These are phyloP conservation scores for Alternaria alternata DNA, from an alignment of 2,329 filamentous ascomycete genomes.

Conservation along the genomic window DNA sequence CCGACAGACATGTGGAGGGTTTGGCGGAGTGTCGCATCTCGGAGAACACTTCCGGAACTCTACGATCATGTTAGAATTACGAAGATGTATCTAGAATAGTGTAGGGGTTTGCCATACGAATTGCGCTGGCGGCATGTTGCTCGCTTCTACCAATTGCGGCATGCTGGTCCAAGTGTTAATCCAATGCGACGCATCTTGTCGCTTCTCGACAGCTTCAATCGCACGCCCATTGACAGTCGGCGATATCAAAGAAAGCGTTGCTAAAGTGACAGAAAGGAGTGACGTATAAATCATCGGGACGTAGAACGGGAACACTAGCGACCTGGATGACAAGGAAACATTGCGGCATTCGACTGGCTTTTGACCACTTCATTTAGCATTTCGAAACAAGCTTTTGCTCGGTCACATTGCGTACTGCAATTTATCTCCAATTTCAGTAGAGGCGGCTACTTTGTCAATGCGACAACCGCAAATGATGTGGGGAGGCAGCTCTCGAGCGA, in stretches of 20 bases:
- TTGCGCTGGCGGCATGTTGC: conserved; percentile 67
- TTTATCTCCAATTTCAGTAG: conserved; percentile 14
- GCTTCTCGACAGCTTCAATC: conserved; percentile 10
- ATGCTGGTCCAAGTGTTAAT: conserved; percentile 70
- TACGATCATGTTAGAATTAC: conserved; percentile 29
- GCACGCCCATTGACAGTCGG: background rate
- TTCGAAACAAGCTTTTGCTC: background rate
- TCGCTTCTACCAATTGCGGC: conserved; percentile 69
- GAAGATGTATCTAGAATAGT: conserved; percentile 12
- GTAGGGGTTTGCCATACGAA: conserved; percentile 51
- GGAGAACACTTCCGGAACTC: conserved; percentile 65
- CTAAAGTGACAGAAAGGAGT: background rate
- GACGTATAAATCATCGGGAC: background rate
- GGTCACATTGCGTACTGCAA: background rate
- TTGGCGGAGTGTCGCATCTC: conserved; percentile 71
- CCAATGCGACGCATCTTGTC: conserved; percentile 60
- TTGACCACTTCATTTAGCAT: background rate
- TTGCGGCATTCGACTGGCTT: background rate
- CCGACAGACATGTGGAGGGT: conserved; percentile 68
- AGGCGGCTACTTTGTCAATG: background rate
- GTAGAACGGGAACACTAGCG: background rate
- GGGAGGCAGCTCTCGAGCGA: background rate
- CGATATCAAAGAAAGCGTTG: background rate
- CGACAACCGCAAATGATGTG: conserved; percentile 6
- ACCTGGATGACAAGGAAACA: background rate